Conservation (phyloP, 257 asterid species). For the Fraxinus quadrangulata region DNA sequence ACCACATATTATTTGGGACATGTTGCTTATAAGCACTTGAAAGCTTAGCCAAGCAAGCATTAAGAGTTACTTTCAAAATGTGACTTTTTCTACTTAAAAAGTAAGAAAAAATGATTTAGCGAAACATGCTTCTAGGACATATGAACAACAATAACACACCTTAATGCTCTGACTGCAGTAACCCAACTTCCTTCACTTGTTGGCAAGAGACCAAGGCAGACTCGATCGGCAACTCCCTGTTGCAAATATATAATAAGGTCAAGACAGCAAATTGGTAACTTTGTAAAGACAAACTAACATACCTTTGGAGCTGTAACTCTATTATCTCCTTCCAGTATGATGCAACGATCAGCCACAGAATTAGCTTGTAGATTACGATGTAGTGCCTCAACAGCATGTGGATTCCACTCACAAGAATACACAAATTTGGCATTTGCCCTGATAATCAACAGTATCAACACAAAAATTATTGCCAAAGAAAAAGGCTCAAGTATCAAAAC, state of each 20-base stretch:
- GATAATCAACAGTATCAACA: slow-evolving; percentile 25
- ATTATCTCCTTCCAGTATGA: slow-evolving; percentile 90
- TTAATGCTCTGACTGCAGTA: slow-evolving; percentile 81
- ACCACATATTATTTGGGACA: neutral
- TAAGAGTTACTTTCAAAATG: neutral
- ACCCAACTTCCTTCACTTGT: slow-evolving; percentile 92
- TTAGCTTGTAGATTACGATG: slow-evolving; percentile 67
- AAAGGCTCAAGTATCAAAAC: slow-evolving; percentile 3
- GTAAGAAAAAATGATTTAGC: neutral
- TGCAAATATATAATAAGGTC: neutral
- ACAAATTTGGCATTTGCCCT: slow-evolving; percentile 85
- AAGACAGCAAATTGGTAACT: neutral
- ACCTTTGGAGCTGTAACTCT: slow-evolving; percentile 82
- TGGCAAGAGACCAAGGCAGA: slow-evolving; percentile 92
- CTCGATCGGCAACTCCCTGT: slow-evolving; percentile 95
- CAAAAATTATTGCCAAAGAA: neutral
- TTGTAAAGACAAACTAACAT: slow-evolving; percentile 27
- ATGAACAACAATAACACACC: slow-evolving; percentile 39
- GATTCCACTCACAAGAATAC: slow-evolving; percentile 98
- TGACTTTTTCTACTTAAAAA: neutral
- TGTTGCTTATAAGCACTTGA: no score
- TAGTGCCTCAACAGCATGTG: slow-evolving; percentile 86
- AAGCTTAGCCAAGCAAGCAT: no score
- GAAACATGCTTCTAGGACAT: neutral
- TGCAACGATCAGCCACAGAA: slow-evolving; percentile 77